These are phyloP conservation scores for Taphrina sp. DNA, from an alignment of 1,139 yeast genomes.

Conservation along the genomic window DNA sequence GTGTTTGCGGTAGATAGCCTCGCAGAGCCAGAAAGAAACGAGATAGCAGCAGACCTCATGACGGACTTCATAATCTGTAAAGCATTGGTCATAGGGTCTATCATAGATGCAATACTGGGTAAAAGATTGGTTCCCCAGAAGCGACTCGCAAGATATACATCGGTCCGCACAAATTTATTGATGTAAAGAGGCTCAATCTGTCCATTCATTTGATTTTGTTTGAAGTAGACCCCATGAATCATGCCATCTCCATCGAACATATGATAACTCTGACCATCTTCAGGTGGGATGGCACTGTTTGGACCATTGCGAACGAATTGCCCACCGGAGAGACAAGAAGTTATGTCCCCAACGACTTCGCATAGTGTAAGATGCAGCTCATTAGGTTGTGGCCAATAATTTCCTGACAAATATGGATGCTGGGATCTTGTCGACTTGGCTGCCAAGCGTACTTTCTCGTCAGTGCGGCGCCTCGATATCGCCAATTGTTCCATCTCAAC, in stretches of 20 bases:
- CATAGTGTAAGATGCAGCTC: constrained; percentile 30
- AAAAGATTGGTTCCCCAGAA: constrained; percentile 23
- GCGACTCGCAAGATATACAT: constrained; percentile 21
- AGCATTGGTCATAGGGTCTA: constrained; percentile 27
- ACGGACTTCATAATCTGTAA: constrained; percentile 9
- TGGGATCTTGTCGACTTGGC: constrained; percentile 24
- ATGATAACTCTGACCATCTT: constrained; percentile 27
- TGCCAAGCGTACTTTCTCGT: constrained; percentile 14
- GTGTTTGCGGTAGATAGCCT: constrained; percentile 32
- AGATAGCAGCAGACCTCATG: constrained; percentile 21
- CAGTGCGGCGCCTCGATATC: constrained; percentile 11
- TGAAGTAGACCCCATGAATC: constrained; percentile 32
- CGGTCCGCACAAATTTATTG: constrained; percentile 30
- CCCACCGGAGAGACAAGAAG: constrained; percentile 22
- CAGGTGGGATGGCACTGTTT: constrained; percentile 27
- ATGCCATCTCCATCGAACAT: constrained; percentile 34
- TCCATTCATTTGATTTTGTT: neutral
- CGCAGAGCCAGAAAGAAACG: constrained; percentile 27
- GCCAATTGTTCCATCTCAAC: constrained; percentile 8
- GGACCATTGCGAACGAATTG: constrained; percentile 34
- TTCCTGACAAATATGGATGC: constrained; percentile 31
- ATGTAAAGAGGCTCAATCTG: constrained; percentile 21
- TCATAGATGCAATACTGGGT: constrained; percentile 31
- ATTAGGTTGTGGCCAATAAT: constrained; percentile 30
- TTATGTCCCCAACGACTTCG: constrained; percentile 14